Conservation (phyloP, 2,329 filamentous ascomycete species). For the Pseudogymnoascus sp. region DNA sequence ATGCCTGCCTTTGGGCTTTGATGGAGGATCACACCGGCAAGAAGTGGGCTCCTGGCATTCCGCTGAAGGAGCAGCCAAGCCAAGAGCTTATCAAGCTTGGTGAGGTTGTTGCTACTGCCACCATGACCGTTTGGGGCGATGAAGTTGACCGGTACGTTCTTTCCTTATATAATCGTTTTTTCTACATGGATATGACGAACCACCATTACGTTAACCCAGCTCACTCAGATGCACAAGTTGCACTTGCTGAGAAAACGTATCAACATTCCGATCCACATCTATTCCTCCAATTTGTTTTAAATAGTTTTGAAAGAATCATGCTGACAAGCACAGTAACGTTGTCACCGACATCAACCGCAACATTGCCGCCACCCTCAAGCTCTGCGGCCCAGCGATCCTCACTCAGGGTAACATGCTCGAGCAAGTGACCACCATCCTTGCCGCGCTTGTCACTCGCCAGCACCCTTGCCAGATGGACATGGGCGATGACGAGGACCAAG, state of each 20-base stretch:
- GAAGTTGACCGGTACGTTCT: slow-evolving; percentile 84
- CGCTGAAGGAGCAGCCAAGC: slow-evolving; percentile 70
- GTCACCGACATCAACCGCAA: slow-evolving; percentile 95
- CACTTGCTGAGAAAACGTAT: slow-evolving; percentile 84
- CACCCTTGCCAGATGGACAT: slow-evolving; percentile 92
- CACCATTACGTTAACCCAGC: slow-evolving; percentile 89
- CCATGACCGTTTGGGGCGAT: slow-evolving; percentile 76
- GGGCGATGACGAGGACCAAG: slow-evolving; percentile 68
- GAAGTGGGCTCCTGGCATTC: slow-evolving; percentile 86
- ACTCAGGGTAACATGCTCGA: slow-evolving; percentile 64
- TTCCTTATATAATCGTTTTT: slow-evolving; percentile 17
- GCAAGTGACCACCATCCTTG: slow-evolving; percentile 66
- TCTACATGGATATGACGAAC: slow-evolving; percentile 63
- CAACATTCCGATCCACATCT: slow-evolving; percentile 36
- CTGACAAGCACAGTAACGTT: slow-evolving; percentile 58
- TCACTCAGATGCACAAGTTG: slow-evolving; percentile 90
- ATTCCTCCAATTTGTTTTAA: slow-evolving; percentile 13
- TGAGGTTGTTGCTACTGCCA: slow-evolving; percentile 75
- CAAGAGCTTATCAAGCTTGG: slow-evolving; percentile 76
- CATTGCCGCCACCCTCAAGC: slow-evolving; percentile 79
- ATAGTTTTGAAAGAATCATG: slow-evolving; percentile 17
- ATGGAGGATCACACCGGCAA: slow-evolving; percentile 68
- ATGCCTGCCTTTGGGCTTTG: slow-evolving; percentile 81
- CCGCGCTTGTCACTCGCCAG: slow-evolving; percentile 75
- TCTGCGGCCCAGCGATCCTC: slow-evolving; percentile 80